Conservation (phyloP, 1,284 basidiomycete species). For the Pseudozyma hubeiensis region DNA sequence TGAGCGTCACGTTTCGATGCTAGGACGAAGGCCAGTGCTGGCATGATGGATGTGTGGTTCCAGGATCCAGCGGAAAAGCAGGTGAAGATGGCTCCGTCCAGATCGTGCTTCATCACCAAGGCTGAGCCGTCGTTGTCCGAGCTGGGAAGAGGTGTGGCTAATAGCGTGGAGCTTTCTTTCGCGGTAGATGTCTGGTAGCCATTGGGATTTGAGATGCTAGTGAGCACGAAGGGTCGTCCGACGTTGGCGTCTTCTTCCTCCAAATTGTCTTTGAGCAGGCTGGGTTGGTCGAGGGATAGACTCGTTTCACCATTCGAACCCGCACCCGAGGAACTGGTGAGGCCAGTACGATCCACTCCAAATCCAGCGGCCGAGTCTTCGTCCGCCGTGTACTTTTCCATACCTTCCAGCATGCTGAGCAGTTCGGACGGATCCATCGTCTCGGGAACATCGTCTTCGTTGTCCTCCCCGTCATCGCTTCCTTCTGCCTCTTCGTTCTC, state of each 20-base stretch:
- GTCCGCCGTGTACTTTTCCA: conserved; percentile 84
- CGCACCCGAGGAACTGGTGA: conserved; percentile 1
- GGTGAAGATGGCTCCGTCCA: conserved; percentile 84
- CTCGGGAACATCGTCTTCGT: conserved; percentile 81
- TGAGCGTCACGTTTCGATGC: conserved; percentile 78
- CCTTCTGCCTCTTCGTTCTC: conserved; percentile 12
- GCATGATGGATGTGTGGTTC: conserved; percentile 82
- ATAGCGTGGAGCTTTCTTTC: conserved; percentile 4
- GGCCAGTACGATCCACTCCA: conserved; percentile 23
- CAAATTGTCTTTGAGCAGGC: conserved; percentile 81
- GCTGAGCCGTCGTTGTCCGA: background rate
- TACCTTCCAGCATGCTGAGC: conserved; percentile 78
- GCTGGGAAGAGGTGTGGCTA: conserved; percentile 18
- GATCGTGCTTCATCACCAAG: conserved; percentile 79
- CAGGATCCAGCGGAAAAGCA: conserved; percentile 71
- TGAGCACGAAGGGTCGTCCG: conserved; percentile 75
- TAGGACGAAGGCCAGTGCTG: conserved; percentile 90
- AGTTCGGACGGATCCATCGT: conserved; percentile 87
- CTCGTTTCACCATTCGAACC: conserved; percentile 64
- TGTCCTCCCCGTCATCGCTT: conserved; percentile 59
- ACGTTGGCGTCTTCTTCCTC: conserved; percentile 83
- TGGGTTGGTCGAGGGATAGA: conserved; percentile 69
- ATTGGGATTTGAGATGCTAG: conserved; percentile 67
- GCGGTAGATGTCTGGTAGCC: background rate
- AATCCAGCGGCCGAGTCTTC: conserved; percentile 72